Evolutionary conservation across 352 stramenopile genomes (phyloP), one percentile per base, ranked within the genome.

Genomic region (Pythium rishiriense): DNA sequence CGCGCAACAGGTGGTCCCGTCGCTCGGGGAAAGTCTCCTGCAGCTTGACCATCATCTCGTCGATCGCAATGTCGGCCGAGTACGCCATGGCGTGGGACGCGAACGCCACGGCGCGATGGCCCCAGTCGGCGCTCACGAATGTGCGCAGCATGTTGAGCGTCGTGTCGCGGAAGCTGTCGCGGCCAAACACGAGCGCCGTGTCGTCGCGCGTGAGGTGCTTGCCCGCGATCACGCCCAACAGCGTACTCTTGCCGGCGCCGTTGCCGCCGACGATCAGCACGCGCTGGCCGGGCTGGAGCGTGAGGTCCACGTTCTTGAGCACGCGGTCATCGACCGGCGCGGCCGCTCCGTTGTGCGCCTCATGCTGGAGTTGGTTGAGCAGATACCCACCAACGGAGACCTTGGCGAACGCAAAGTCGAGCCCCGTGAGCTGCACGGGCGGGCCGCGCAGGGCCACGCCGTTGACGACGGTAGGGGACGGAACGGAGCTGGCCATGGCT

Each of bases 61-160:
- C 82, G 28, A 99, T 96, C 4, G 90, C 79, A 74, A 99, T 98
- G 72, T 99, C 97, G 0, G 96, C 96, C 67, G 76, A 93, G 74
- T 84, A 97, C 43, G 76, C 87, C 84, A 89, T 96, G 39, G 76
- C 84, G 41, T 93, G 79, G 2, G 83, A 86, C 2, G 96, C 96
- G 75, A 99, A 99, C 7, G 97, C 96, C 31, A 99, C 91, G 0
- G 93, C 95, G 11, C 93, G 85, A 70, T 98, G 97, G 14, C 96
- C 96, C 97, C 97, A 99, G 63, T 99, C 94, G 28, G 89, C 96
- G 69, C 96, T 97, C 45, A 99, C 84, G 71, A 98, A 99, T 4
- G 94, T 87, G 37, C 96, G 83, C 51, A 96, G 67, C 63, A 91
- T 87, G 73, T 99, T 98, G 8, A 99, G 76, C 49, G 73, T 88